A percentile compares a stretch with the other conserved stretches of the same genome.
Evolutionary conservation across 495 filamentous ascomycete species (phyloP).

Genomic region (Tetracladium marchalianum): DNA sequence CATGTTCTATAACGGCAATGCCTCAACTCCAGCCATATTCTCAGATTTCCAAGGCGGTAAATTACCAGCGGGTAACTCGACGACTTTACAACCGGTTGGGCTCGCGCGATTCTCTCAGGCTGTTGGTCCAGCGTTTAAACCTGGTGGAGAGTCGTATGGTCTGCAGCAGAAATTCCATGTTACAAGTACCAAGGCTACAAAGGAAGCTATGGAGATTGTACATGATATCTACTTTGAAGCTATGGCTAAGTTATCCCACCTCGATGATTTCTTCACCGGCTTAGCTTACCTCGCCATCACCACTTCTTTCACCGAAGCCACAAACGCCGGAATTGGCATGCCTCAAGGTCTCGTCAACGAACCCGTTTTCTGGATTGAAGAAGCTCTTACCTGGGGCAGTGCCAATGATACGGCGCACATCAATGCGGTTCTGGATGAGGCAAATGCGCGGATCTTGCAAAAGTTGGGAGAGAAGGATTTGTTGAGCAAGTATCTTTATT

Average conservation of each 20-base stretch:
- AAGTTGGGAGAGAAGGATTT: conserved; percentile 3
- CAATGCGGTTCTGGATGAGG: background rate
- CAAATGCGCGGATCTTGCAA: conserved; percentile 5
- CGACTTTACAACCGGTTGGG: background rate
- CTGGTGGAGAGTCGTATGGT: conserved; percentile 2
- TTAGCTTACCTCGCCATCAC: conserved; percentile 8
- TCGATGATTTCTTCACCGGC: conserved; percentile 3
- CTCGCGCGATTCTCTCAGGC: conserved; percentile 3
- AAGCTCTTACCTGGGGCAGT: conserved; percentile 10
- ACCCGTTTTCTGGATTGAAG: conserved; percentile 10
- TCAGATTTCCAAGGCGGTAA: conserved; percentile 5
- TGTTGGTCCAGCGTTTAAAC: conserved; percentile 2
- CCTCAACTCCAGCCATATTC: conserved; percentile 1
- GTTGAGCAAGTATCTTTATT: conserved; percentile 4
- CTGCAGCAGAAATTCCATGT: conserved; percentile 10
- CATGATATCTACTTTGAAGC: conserved; percentile 13
- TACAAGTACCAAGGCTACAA: background rate
- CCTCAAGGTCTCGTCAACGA: conserved; percentile 7
- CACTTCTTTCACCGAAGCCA: conserved; percentile 4
- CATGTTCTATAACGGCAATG: conserved; percentile 2
- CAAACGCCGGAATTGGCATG: conserved; percentile 5
- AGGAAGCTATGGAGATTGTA: conserved; percentile 9
- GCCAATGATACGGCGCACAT: conserved; percentile 3
- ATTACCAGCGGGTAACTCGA: background rate
- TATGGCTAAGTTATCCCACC: background rate